phyloP scores from a whole-genome alignment of 1,284 basidiomycete genomes.

The Violaceomyces palustris region DNA sequence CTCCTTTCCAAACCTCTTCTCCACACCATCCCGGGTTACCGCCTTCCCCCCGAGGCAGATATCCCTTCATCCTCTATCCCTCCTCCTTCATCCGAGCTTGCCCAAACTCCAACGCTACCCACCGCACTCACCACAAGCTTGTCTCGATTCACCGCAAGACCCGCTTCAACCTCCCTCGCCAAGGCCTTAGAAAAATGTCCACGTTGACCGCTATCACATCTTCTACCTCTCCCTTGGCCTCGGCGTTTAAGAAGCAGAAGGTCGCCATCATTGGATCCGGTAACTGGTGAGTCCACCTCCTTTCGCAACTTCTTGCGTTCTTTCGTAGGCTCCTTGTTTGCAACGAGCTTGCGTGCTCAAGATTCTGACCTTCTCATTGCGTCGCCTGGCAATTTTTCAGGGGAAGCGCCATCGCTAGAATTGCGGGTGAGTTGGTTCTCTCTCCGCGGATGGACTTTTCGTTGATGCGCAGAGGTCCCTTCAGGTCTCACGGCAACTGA shows the following conservation, averaged over 20 bases:
- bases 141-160: not conserved
- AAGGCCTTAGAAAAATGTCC: not conserved
- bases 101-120: too few species aligned
- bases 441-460: not conserved
- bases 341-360: not conserved
- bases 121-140: too few species aligned
- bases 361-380: not conserved
- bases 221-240: conserved; percentile 5
- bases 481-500: too few species aligned
- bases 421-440: conserved; percentile 52
- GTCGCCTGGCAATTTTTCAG: conserved; percentile 13
- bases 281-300: conserved; percentile 46
- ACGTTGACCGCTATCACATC: not conserved
- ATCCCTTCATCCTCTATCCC: too few species aligned
- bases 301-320: not conserved
- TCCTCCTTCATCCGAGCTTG: too few species aligned
- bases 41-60: too few species aligned
- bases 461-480: too few species aligned
- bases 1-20: too few species aligned
- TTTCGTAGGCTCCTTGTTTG: not conserved
- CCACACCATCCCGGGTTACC: too few species aligned
- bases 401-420: conserved; percentile 61
- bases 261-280: conserved; percentile 60
- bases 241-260: conserved; percentile 54
- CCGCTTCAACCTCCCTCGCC: not conserved